These are phyloP conservation scores for Globisporangium nagaii DNA, from an alignment of 352 stramenopile species.

Conservation along the genomic window DNA sequence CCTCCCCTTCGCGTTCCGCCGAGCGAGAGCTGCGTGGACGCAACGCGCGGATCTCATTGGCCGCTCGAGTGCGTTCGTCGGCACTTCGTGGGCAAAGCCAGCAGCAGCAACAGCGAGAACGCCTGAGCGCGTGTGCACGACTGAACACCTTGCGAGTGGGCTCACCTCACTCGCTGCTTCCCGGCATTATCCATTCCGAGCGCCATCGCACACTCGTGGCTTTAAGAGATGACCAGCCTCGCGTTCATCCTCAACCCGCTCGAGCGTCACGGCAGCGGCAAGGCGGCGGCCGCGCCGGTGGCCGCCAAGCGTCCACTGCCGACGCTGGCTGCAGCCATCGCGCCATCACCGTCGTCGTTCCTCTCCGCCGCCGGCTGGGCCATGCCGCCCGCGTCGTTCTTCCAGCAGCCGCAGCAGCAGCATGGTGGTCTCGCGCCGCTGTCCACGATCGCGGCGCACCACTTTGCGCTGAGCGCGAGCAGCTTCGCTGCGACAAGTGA, in stretches of 20 bases:
- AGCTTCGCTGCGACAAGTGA: not conserved
- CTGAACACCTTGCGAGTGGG: constrained; percentile 1
- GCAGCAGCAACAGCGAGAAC: not conserved
- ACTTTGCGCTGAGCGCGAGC: not conserved
- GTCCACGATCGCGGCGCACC: constrained; percentile 5
- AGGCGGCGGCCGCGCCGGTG: not conserved
- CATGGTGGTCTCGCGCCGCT: not conserved
- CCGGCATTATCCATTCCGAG: constrained; percentile 1
- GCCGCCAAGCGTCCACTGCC: constrained; percentile 1
- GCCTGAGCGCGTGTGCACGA: not conserved
- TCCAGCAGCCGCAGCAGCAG: not conserved
- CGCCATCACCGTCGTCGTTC: not conserved
- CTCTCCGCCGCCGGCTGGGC: not conserved
- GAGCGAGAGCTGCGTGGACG: constrained; percentile 1
- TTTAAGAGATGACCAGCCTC: constrained; percentile 15
- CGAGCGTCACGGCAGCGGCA: constrained; percentile 1
- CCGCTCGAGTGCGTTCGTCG: constrained; percentile 3
- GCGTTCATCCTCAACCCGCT: constrained; percentile 19
- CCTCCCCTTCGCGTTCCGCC: not conserved
- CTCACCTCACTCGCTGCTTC: not conserved
- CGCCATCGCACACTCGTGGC: not conserved
- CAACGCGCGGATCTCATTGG: constrained; percentile 6
- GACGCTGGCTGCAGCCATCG: constrained; percentile 4
- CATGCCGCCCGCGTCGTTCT: not conserved
- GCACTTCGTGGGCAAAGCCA: not conserved